phyloP scores from a whole-genome alignment of 371 early-diverging fungal genomes.

The Mucor lusitanicus region DNA sequence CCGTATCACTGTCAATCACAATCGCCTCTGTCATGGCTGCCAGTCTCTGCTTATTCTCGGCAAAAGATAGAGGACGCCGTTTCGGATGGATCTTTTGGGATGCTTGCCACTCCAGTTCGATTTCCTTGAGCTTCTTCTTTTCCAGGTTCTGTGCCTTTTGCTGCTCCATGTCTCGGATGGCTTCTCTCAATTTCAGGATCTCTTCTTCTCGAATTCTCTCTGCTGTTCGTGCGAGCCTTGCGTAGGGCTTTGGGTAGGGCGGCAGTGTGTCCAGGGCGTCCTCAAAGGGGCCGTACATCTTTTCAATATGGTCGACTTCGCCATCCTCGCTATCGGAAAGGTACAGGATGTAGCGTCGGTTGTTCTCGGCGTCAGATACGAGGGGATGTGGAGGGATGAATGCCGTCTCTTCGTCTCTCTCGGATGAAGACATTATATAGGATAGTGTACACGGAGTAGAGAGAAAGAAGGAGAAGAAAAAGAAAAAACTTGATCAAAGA shows the following conservation, averaged over 20 bases:
- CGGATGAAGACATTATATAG: neutral
- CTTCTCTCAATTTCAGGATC: neutral
- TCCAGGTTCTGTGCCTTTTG: neutral
- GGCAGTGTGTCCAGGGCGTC: neutral
- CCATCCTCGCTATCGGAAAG: neutral
- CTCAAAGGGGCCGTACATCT: constrained; percentile 19
- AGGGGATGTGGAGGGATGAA: neutral
- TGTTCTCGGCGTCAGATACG: neutral
- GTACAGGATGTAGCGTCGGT: neutral
- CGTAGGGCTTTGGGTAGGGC: neutral
- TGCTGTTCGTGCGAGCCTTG: neutral
- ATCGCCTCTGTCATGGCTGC: neutral
- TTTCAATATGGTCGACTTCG: neutral
- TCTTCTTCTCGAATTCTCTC: neutral
- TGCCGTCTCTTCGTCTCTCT: neutral
- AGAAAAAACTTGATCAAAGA: neutral
- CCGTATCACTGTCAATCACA: neutral
- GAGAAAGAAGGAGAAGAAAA: neutral
- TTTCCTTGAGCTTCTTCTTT: neutral
- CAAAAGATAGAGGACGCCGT: neutral
- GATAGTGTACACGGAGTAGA: neutral
- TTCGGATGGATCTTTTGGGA: neutral
- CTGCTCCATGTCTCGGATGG: neutral
- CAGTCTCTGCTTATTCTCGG: neutral
- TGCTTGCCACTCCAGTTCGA: neutral